Base-by-base conservation (phyloP, 2,329 filamentous ascomycete species). In the Pyrenochaeta sp. region DNA sequence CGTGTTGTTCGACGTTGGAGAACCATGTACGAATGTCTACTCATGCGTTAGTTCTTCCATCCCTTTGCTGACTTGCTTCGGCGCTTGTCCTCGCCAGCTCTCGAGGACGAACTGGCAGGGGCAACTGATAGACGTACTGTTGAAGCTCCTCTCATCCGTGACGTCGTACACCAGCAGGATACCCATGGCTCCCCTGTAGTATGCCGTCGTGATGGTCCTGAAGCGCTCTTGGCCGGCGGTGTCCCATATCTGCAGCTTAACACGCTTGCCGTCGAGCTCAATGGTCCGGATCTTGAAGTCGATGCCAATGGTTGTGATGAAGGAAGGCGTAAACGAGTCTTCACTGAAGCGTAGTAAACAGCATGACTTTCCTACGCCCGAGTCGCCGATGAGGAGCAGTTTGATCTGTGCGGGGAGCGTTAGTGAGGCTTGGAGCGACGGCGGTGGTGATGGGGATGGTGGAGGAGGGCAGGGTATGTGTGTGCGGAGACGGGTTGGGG, bases 251-350 rank as follows among this genome's bases (percentile, higher is more conserved):
- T 99, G 95, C 76, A 99, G 82, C 85, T 99, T 99, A 72, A 99
- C 95, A 60, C 94, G 87, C 87, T 99, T 99, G 76, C 94, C 94
- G 80, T 99, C 95, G 67, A 99, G 85, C 82, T 99, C 95, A 81
- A 99, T 99, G 63, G 95, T 99, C 66, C 95, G 87, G 77, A 99
- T 99, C 86, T 99, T 99, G 84, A 99, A 99, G 82, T 99, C 95
- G 82, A 99, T 98, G 68, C 95, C 95, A 79, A 99, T 99, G 60
- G 95, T 99, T 60, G 93, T 97, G 83, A 97, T 97, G 84, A 97
- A 97, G 68, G 92, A 96, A 37, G 93, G 93, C 47, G 93, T 97
- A 82, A 97, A 97, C 41, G 91, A 96, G 83, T 97, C 93, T 81
- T 97, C 93, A 79, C 92, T 96, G 83, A 97, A 97, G 69, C 93